phyloP scores from a whole-genome alignment of 2,329 filamentous ascomycete species.

The Colletotrichum sp. region DNA sequence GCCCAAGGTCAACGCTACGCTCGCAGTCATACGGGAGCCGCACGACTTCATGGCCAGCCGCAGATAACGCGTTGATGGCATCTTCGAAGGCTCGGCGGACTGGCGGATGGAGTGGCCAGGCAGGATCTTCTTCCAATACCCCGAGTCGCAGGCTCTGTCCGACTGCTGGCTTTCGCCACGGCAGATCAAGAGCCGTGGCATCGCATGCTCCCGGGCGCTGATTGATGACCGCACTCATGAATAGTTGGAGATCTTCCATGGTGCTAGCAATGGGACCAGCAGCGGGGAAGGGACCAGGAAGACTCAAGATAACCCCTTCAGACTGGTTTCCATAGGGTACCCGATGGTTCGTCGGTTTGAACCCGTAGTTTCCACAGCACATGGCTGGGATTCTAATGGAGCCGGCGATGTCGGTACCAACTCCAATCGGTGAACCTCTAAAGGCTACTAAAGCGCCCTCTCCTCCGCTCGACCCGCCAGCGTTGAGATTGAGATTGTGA shows the following conservation, averaged over 20 bases:
- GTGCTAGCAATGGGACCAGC: not conserved
- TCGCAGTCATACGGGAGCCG: not conserved
- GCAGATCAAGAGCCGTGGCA: not conserved
- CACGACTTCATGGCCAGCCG: not conserved
- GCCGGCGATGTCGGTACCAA: not conserved
- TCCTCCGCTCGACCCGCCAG: not conserved
- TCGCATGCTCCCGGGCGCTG: not conserved
- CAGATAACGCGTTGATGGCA: not conserved
- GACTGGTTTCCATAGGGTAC: not conserved
- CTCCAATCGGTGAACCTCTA: not conserved
- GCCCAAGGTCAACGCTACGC: not conserved
- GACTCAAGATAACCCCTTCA: not conserved
- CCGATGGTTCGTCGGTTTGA: not conserved
- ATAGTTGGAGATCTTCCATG: not conserved
- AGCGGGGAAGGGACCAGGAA: not conserved
- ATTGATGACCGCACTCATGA: not conserved
- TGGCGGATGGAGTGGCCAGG: not conserved
- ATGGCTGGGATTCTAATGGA: not conserved
- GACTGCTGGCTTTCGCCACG: not conserved
- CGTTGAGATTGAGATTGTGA: not conserved
- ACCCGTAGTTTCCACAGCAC: not conserved
- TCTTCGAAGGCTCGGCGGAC: not conserved
- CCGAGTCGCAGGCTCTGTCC: not conserved
- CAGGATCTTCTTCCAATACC: not conserved
- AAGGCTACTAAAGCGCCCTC: not conserved